Evolutionary conservation across 139 green algal genomes (phyloP).

Genomic region (Raphidocelis subcapitata): DNA sequence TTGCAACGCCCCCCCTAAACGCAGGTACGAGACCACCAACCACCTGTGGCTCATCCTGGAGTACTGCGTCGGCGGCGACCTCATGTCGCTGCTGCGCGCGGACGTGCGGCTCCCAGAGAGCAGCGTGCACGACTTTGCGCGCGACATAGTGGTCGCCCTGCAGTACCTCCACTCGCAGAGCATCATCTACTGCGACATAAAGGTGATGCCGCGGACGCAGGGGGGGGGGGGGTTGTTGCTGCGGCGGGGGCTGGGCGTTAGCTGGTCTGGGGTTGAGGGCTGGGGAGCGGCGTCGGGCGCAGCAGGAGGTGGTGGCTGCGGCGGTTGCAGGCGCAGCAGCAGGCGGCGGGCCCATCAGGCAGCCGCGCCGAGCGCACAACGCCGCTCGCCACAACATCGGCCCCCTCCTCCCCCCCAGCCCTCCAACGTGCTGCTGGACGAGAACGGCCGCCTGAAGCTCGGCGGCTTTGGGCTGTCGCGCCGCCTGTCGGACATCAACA

Average conservation of each 20-base stretch:
- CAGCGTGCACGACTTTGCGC: slow-evolving; percentile 83
- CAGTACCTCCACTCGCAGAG: slow-evolving; percentile 80
- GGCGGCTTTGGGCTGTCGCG: slow-evolving; percentile 89
- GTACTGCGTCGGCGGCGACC: slow-evolving; percentile 94
- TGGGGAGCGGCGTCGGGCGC: too few relatives aligned
- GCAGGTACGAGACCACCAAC: slow-evolving; percentile 95
- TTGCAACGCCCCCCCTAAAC: background rate
- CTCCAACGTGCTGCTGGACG: slow-evolving; percentile 92
- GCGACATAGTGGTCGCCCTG: slow-evolving; percentile 72
- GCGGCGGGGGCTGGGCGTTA: too few relatives aligned
- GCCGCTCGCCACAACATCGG: too few relatives aligned
- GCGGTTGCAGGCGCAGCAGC: too few relatives aligned
- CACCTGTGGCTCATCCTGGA: slow-evolving; percentile 98
- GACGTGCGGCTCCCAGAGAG: slow-evolving; percentile 85
- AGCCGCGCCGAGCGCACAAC: too few relatives aligned
- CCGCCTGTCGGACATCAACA: slow-evolving; percentile 77
- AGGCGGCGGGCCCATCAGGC: too few relatives aligned
- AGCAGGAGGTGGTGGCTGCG: too few relatives aligned
- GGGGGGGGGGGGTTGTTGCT: too few relatives aligned
- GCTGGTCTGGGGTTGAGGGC: too few relatives aligned
- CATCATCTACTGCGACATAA: slow-evolving; percentile 92
- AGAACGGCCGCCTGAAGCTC: slow-evolving; percentile 91
- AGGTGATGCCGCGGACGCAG: slow-evolving; percentile 30
- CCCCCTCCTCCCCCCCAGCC: too few relatives aligned
- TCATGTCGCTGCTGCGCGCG: slow-evolving; percentile 81